Evolutionary conservation across 257 asterid species (phyloP).

Genomic region (Penstemon davidsonii): DNA sequence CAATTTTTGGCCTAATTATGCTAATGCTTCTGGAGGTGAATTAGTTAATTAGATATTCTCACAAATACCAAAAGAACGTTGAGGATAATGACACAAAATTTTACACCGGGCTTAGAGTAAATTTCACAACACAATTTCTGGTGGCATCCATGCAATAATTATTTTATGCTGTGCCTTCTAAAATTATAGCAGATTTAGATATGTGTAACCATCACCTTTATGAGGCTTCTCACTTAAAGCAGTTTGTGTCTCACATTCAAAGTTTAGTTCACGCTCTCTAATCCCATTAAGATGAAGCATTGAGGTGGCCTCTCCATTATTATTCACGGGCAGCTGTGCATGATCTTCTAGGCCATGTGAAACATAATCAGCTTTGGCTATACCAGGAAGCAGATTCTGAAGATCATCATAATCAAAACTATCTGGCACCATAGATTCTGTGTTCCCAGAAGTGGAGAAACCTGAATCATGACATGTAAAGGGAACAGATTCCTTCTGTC

Average conservation of each 20-base stretch:
- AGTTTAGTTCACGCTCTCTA: conserved; percentile 34
- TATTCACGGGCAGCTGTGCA: conserved; percentile 27
- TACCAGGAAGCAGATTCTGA: conserved; percentile 38
- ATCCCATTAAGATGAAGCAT: conserved; percentile 33
- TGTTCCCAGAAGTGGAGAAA: conserved; percentile 37
- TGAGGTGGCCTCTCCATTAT: conserved; percentile 36
- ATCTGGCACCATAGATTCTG: conserved; percentile 58
- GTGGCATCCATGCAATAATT: conserved; percentile 12
- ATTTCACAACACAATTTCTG: conserved; percentile 18
- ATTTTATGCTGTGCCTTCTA: conserved; percentile 16
- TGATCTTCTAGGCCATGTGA: conserved; percentile 26
- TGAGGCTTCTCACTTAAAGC: conserved; percentile 27
- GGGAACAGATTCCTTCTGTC: conserved; percentile 27
- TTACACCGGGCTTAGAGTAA: conserved; percentile 13
- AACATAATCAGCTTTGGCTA: conserved; percentile 34
- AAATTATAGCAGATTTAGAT: conserved; percentile 18
- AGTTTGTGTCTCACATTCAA: conserved; percentile 18
- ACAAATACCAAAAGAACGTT: conserved; percentile 15
- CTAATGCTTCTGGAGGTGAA: conserved; percentile 26
- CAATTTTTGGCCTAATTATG: conserved; percentile 8
- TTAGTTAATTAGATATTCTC: conserved; percentile 13
- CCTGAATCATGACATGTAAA: conserved; percentile 33
- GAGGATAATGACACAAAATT: conserved; percentile 9
- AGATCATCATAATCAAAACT: conserved; percentile 62
- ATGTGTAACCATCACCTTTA: conserved; percentile 18